Evolutionary conservation across 2,329 filamentous ascomycete genomes (phyloP).

Genomic region (Sporothrix humicola): DNA sequence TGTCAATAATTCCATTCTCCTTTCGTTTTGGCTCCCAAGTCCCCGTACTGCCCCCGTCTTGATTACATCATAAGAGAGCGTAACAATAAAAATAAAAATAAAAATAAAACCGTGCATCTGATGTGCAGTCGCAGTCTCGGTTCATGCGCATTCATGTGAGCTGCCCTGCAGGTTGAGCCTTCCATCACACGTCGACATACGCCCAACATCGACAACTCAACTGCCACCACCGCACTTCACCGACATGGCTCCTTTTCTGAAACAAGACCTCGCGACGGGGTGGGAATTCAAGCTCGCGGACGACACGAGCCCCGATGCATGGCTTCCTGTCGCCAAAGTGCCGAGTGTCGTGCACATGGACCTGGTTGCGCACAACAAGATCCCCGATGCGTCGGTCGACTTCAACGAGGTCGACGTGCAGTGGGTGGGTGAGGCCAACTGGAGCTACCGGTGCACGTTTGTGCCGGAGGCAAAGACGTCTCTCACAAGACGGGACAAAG

Average conservation of each 20-base stretch:
- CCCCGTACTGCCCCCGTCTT: not conserved
- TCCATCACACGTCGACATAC: not conserved
- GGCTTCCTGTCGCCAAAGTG: slow-evolving; percentile 65
- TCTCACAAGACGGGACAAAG: no score
- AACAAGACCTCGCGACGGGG: slow-evolving; percentile 50
- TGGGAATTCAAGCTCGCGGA: slow-evolving; percentile 67
- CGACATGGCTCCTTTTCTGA: not conserved
- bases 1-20: not conserved
- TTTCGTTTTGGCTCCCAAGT: not conserved
- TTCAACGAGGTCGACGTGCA: slow-evolving; percentile 76
- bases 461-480: slow-evolving; percentile 48
- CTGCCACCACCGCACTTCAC: not conserved
- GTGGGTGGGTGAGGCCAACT: slow-evolving; percentile 75
- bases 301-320: slow-evolving; percentile 53
- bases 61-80: not conserved
- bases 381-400: slow-evolving; percentile 73
- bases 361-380: slow-evolving; percentile 65
- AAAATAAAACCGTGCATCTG: not conserved
- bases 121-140: not conserved
- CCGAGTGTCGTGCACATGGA: slow-evolving; percentile 72
- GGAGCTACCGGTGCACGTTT: slow-evolving; percentile 72
- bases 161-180: not conserved
- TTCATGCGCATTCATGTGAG: not conserved
- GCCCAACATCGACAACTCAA: not conserved
- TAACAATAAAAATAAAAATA: not conserved